Conservation (phyloP, 139 green algal species). For the Chlamydomonas eustigma region DNA sequence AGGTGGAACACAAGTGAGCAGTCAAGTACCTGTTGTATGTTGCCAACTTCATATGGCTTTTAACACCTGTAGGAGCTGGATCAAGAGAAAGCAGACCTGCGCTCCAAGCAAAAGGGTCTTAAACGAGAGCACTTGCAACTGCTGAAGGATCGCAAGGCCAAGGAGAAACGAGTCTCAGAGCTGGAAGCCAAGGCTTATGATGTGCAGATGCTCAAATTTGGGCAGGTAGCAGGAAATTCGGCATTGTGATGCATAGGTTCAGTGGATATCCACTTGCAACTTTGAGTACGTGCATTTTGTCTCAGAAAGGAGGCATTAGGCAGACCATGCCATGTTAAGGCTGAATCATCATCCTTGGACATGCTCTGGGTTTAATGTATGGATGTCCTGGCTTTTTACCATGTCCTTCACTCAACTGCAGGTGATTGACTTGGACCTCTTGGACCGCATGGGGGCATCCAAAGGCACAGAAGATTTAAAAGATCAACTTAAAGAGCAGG, state of each 20-base stretch:
- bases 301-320: too few relatives aligned
- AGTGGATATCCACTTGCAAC: too few relatives aligned
- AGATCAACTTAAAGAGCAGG: constrained; percentile 46
- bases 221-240: too few relatives aligned
- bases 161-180: constrained; percentile 55
- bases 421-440: constrained; percentile 64
- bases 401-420: too few relatives aligned
- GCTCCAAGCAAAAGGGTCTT: constrained; percentile 54
- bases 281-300: too few relatives aligned
- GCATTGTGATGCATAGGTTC: too few relatives aligned
- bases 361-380: too few relatives aligned
- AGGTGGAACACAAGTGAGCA: too few relatives aligned
- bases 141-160: constrained; percentile 51
- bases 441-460: constrained; percentile 56
- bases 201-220: constrained; percentile 82
- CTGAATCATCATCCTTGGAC: too few relatives aligned
- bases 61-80: constrained; percentile 27
- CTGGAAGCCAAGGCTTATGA: constrained; percentile 57
- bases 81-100: constrained; percentile 39
- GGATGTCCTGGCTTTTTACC: too few relatives aligned
- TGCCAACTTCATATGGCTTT: not conserved
- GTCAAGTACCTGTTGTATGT: too few relatives aligned
- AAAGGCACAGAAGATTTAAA: constrained; percentile 58
- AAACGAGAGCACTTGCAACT: constrained; percentile 56
- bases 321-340: too few relatives aligned